Conservation (phyloP, 495 filamentous ascomycete genomes). For the Durotheca rogersii region DNA sequence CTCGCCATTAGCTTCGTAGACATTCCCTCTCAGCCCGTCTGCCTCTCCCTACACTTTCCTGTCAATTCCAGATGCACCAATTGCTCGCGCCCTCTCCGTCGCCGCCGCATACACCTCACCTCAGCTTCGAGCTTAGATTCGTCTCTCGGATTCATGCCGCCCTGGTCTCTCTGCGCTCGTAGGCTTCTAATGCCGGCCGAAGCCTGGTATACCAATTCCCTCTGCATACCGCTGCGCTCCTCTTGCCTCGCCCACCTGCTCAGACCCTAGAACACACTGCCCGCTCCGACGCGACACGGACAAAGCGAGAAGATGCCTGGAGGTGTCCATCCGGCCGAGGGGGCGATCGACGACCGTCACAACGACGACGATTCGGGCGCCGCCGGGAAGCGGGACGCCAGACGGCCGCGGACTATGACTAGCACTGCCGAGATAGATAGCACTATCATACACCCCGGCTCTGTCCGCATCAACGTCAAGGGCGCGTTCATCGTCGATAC, state of each 20-base stretch:
- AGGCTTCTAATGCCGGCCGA: constrained; percentile 27
- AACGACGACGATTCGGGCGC: constrained; percentile 1
- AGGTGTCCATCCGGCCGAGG: constrained; percentile 27
- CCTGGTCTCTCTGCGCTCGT: constrained; percentile 12
- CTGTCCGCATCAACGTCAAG: constrained; percentile 89
- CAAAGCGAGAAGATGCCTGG: constrained; percentile 10
- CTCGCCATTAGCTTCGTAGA: background rate
- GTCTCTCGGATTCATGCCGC: constrained; percentile 25
- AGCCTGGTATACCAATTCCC: constrained; percentile 12
- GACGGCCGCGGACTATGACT: constrained; percentile 40
- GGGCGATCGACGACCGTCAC: constrained; percentile 17
- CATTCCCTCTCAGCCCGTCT: background rate
- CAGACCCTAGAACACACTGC: background rate
- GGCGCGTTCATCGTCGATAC: constrained; percentile 93
- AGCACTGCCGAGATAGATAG: constrained; percentile 63
- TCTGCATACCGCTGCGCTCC: background rate
- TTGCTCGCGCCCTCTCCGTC: background rate
- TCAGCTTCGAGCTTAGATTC: too few species aligned
- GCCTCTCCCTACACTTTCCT: background rate
- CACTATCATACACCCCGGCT: constrained; percentile 78
- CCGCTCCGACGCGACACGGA: too few species aligned
- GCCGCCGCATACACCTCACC: background rate
- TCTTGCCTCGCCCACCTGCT: background rate
- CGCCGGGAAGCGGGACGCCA: constrained; percentile 2
- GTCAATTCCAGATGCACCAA: constrained; percentile 7